Evolutionary conservation across 441 rosid genomes (phyloP), one percentile per base, ranked within the genome.

Genomic region (Francoa sonchifolia): DNA sequence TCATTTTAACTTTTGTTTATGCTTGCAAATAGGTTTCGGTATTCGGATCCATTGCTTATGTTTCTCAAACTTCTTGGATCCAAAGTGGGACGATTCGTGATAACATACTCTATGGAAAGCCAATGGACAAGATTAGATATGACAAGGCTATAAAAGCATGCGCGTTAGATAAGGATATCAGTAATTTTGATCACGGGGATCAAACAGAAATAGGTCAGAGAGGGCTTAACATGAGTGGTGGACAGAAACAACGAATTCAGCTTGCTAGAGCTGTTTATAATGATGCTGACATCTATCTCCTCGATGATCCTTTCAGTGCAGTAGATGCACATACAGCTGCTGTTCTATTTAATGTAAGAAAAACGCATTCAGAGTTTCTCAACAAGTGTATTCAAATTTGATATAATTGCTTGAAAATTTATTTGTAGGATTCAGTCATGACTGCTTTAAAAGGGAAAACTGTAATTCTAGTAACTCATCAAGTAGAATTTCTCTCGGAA

Each of bases 151-250:
- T 88, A 41, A 68, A 65, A 58, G 65, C 76, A 4, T 83, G 90
- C 44, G 90, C 90, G 6, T 48, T 88, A 40, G 85, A 81, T 50
- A 81, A 83, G 58, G 97, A 88, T 42, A 73, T 88, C 12, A 33
- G 51, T 9, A 77, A 53, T 43, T 79, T 83, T 39, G 62, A 47
- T 20, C 72, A 76, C 51, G 94, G 94, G 22, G 97, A 88, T 55
- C 79, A 73, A 29, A 88, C 97, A 1, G 93, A 83, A 65, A 88
- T 88, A 41, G 97, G 97, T 34, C 85, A 88, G 57, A 71, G 97
- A 58, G 97, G 93, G 31, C 69, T 87, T 47, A 87, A 83, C 63
- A 58, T 80, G 87, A 87, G 97, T 20, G 95, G 97, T 48, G 97
- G 95, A 42, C 97, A 88, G 66, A 88, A 81, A 58, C 95, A 83